phyloP scores from a whole-genome alignment of 2,329 filamentous ascomycete species.

The Beauveria bassiana region DNA sequence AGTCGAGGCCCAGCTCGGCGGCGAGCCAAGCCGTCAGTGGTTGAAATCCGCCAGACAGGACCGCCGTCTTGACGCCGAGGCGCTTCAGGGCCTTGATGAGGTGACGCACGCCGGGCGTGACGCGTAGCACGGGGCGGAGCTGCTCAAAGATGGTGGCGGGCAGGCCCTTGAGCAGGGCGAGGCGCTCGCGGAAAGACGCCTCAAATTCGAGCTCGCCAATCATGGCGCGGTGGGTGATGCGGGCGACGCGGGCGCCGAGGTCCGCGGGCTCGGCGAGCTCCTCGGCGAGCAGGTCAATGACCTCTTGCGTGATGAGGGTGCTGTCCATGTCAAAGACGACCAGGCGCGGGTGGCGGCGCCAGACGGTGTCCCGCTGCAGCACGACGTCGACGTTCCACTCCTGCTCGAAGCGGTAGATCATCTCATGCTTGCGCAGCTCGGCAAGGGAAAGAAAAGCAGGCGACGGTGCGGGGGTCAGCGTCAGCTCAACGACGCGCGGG shows the following conservation, averaged over 20 bases:
- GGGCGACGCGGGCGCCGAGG: conserved; percentile 72
- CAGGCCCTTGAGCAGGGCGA: conserved; percentile 73
- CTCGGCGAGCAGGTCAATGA: conserved; percentile 89
- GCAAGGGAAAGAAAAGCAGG: conserved; percentile 56
- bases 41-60: conserved; percentile 86
- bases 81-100: conserved; percentile 67
- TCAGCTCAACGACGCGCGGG: conserved; percentile 59
- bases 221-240: conserved; percentile 92
- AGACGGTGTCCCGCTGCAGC: conserved; percentile 65
- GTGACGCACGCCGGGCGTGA: conserved; percentile 72
- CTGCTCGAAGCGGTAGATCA: conserved; percentile 74
- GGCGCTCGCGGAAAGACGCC: conserved; percentile 70
- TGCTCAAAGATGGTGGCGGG: conserved; percentile 71
- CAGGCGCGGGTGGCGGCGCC: conserved; percentile 71
- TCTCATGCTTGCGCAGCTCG: conserved; percentile 71
- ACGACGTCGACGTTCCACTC: conserved; percentile 86
- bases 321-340: conserved; percentile 99
- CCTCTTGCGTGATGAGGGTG: conserved; percentile 93
- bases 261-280: conserved; percentile 62
- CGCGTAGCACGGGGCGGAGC: conserved; percentile 65
- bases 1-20: conserved; percentile 70
- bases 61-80: conserved; percentile 79
- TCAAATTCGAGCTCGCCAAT: conserved; percentile 92
- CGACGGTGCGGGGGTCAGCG: conserved; percentile 52
- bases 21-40: conserved; percentile 85